Evolutionary conservation across 2,329 filamentous ascomycete genomes (phyloP).

Genomic region (Cladophialophora chaetospira): DNA sequence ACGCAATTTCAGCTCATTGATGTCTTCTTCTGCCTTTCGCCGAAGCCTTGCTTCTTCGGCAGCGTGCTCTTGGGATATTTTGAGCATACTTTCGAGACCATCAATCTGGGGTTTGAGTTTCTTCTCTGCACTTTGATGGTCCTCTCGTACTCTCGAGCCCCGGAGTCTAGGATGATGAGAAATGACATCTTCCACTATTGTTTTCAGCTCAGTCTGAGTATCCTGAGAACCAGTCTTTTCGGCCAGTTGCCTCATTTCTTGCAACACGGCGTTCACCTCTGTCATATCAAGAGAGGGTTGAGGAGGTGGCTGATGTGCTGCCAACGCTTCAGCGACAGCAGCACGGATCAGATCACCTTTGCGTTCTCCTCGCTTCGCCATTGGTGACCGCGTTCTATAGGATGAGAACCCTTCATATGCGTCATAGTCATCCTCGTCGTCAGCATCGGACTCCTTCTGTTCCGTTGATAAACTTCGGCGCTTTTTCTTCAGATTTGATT

Average conservation of each 20-base stretch:
- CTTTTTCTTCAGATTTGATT: conserved; percentile 59
- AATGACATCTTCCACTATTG: conserved; percentile 65
- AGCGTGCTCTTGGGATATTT: conserved; percentile 62
- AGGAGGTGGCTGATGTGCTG: conserved; percentile 42
- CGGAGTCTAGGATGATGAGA: conserved; percentile 58
- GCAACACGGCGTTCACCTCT: conserved; percentile 43
- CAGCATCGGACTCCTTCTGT: conserved; percentile 78
- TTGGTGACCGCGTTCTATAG: conserved; percentile 74
- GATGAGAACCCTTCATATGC: conserved; percentile 48
- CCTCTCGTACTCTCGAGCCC: conserved; percentile 51
- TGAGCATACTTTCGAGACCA: conserved; percentile 70
- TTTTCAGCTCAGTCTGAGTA: conserved; percentile 57
- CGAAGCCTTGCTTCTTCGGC: conserved; percentile 66
- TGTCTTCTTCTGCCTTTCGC: conserved; percentile 69
- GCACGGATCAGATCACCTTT: conserved; percentile 57
- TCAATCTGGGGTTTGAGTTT: conserved; percentile 60
- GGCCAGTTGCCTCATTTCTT: conserved; percentile 37
- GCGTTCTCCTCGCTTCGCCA: conserved; percentile 66
- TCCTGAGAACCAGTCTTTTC: conserved; percentile 25
- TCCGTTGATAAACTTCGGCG: conserved; percentile 71
- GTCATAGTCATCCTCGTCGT: conserved; percentile 82
- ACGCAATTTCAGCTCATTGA: conserved; percentile 71
- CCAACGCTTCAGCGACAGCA: conserved; percentile 67
- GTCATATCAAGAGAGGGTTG: conserved; percentile 41
- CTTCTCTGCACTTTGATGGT: conserved; percentile 54